Evolutionary conservation across 2,329 filamentous ascomycete species (phyloP).

Genomic region (Penicillium corylophilum): DNA sequence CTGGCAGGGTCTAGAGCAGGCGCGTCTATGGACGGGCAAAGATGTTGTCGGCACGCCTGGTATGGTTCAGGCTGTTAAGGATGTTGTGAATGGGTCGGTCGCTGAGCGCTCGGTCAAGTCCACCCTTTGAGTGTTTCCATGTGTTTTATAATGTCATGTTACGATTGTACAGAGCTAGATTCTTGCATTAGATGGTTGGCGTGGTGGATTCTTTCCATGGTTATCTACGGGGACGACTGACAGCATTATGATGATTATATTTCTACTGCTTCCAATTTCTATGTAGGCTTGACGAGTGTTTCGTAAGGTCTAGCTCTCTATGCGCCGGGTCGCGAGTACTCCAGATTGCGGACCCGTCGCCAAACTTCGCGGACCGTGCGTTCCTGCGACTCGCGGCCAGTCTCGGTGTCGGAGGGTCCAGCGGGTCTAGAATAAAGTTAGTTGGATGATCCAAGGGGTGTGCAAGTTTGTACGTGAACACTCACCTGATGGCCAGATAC

Average conservation of each 20-base stretch:
- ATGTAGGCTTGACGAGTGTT: background rate
- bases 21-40: conserved; percentile 62
- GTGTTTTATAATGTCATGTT: conserved; percentile 11
- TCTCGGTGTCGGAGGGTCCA: conserved; percentile 60
- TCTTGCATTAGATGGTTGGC: conserved; percentile 23
- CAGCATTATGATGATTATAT: background rate
- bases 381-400: conserved; percentile 66
- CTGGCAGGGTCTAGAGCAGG: conserved; percentile 72
- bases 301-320: conserved; percentile 25
- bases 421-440: conserved; percentile 54
- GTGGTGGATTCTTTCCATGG: conserved; percentile 11
- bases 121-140: conserved; percentile 19
- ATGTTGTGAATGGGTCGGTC: conserved; percentile 49
- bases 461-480: conserved; percentile 1
- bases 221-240: background rate
- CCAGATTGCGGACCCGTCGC: conserved; percentile 64
- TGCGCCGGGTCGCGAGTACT: conserved; percentile 65
- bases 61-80: conserved; percentile 57
- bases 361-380: conserved; percentile 70
- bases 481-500: conserved; percentile 68
- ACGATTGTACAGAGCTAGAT: conserved; percentile 26
- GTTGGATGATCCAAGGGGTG: background rate
- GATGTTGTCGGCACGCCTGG: conserved; percentile 57
- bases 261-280: background rate
- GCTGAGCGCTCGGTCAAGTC: conserved; percentile 38